Conservation (phyloP, 1,284 basidiomycete species). For the Ganoderma sp. region DNA sequence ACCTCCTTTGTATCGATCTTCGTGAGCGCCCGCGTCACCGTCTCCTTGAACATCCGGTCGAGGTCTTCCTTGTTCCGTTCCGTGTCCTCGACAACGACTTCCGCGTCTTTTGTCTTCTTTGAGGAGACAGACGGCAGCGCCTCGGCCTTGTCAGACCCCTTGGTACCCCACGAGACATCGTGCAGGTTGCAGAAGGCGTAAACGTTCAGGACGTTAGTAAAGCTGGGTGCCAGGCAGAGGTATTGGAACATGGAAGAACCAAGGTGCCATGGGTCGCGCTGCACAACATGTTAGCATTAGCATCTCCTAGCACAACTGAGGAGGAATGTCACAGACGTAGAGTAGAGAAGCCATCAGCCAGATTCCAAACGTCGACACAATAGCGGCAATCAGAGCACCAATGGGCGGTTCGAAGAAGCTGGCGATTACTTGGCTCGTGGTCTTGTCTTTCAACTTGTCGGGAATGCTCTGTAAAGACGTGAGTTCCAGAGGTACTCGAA, state of each 20-base stretch:
- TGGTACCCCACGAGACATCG: slow-evolving; percentile 95
- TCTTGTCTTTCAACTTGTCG: slow-evolving; percentile 54
- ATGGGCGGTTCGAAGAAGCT: slow-evolving; percentile 78
- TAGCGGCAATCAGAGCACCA: slow-evolving; percentile 85
- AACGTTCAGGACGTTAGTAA: slow-evolving; percentile 94
- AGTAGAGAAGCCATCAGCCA: slow-evolving; percentile 87
- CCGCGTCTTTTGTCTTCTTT: slow-evolving; percentile 79
- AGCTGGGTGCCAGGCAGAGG: slow-evolving; percentile 86
- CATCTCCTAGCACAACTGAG: neutral
- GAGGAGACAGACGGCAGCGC: slow-evolving; percentile 91
- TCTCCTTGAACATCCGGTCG: slow-evolving; percentile 92
- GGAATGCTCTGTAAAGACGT: slow-evolving; percentile 54
- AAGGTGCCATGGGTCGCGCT: slow-evolving; percentile 99
- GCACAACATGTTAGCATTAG: slow-evolving; percentile 24
- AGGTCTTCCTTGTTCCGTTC: slow-evolving; percentile 86
- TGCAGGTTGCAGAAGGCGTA: slow-evolving; percentile 97
- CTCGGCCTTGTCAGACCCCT: slow-evolving; percentile 95
- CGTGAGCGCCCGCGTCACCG: slow-evolving; percentile 90
- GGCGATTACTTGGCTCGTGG: slow-evolving; percentile 49
- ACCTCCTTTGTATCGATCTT: slow-evolving; percentile 76
- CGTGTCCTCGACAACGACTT: slow-evolving; percentile 84
- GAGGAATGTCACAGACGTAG: slow-evolving; percentile 65
- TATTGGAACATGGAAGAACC: slow-evolving; percentile 97
- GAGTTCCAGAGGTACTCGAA: neutral
- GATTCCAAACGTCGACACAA: slow-evolving; percentile 87